A percentile compares a stretch with the other conserved stretches of the same genome.
These are phyloP conservation scores for Fusarium coicis DNA, from an alignment of 2,329 filamentous ascomycete species.

Conservation along the genomic window DNA sequence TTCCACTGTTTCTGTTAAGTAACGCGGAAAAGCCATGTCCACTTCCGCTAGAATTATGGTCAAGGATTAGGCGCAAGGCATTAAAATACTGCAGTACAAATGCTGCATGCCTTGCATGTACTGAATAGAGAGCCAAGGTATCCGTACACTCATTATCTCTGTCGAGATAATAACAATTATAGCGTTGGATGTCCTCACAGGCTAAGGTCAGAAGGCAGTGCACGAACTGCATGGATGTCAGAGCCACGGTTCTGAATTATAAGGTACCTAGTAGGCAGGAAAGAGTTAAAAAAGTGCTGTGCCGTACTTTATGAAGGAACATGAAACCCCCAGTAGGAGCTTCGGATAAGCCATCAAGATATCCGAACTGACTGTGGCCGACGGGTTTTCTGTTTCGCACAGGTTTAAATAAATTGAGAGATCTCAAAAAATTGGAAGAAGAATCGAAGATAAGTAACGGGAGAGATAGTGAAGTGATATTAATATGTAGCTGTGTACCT, in stretches of 20 bases:
- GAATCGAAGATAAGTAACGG: not conserved
- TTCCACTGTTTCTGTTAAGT: not conserved
- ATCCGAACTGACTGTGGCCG: not conserved
- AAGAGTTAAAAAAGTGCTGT: not conserved
- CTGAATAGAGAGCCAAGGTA: not conserved
- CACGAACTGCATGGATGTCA: not conserved
- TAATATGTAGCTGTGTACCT: not conserved
- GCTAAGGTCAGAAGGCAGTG: not conserved
- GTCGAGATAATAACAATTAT: not conserved
- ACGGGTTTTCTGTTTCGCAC: not conserved
- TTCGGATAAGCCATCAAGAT: slow-evolving; percentile 10
- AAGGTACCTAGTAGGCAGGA: not conserved
- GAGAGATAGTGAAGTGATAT: not conserved
- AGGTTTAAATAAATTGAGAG: not conserved
- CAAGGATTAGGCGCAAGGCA: not conserved
- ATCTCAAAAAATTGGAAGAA: not conserved
- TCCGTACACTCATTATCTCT: not conserved
- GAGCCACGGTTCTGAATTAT: not conserved
- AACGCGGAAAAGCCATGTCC: not conserved
- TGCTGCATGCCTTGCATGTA: not conserved
- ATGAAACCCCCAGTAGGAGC: not conserved
- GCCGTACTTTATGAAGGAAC: not conserved
- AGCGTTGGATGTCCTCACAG: not conserved
- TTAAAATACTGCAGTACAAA: not conserved
- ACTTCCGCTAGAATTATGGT: not conserved